phyloP scores from a whole-genome alignment of 2,329 filamentous ascomycete species.

The Madurella mycetomatis region DNA sequence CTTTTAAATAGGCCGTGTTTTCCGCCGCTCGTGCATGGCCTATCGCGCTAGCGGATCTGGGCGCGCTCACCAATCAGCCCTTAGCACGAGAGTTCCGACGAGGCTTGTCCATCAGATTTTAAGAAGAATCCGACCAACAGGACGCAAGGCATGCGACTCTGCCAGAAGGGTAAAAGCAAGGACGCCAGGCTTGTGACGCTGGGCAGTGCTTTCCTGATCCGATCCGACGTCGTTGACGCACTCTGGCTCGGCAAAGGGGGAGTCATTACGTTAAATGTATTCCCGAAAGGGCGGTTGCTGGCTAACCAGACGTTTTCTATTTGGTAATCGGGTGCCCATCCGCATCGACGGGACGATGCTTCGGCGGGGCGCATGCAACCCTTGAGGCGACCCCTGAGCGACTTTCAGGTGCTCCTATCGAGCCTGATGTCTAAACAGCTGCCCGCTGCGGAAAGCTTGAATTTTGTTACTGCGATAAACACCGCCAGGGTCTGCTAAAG shows the following conservation, averaged over 20 bases:
- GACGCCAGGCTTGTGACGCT: neutral
- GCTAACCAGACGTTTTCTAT: conserved; percentile 37
- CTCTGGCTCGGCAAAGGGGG: conserved; percentile 32
- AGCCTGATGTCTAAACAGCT: neutral
- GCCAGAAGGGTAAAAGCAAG: neutral
- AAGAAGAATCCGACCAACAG: too few relatives aligned
- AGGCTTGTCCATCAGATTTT: too few relatives aligned
- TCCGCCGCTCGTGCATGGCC: conserved; percentile 4
- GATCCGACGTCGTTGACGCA: neutral
- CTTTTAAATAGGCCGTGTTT: conserved; percentile 3
- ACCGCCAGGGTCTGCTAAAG: neutral
- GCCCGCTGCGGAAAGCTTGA: neutral
- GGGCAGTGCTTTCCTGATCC: neutral
- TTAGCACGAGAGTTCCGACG: too few relatives aligned
- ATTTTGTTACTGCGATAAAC: conserved; percentile 1
- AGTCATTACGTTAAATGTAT: conserved; percentile 48
- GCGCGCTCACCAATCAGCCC: too few relatives aligned
- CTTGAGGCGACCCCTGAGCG: conserved; percentile 1
- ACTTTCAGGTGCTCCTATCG: conserved; percentile 9
- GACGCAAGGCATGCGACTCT: too few relatives aligned
- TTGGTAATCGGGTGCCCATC: conserved; percentile 42
- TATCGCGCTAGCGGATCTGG: neutral
- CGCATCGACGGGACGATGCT: conserved; percentile 18
- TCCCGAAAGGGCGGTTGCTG: conserved; percentile 32
- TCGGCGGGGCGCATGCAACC: conserved; percentile 17